A percentile compares a stretch with the other conserved stretches of the same genome.
Conservation (phyloP, 176 grass and related monocot genomes). For the Bothriochloa decipiens region DNA sequence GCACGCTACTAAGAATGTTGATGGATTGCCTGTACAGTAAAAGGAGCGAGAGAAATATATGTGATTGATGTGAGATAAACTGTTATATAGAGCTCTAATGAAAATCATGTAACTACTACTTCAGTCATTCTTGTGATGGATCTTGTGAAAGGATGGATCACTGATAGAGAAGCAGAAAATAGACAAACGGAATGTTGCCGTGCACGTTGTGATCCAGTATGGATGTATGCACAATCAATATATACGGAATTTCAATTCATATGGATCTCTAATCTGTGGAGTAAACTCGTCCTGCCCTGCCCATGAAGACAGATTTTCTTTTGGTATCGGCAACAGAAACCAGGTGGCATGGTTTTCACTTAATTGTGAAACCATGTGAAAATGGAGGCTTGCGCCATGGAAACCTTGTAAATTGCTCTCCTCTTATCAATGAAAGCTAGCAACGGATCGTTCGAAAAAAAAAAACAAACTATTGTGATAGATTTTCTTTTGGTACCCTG, state of each 20-base stretch:
- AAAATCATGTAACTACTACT: not conserved
- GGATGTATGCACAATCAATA: not conserved
- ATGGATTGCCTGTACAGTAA: constrained; percentile 77
- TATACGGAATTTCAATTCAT: not conserved
- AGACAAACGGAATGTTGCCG: not conserved
- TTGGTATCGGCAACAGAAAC: too few relatives aligned
- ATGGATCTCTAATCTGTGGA: not conserved
- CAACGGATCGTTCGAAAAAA: too few relatives aligned
- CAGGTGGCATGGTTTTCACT: too few relatives aligned
- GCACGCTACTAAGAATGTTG: constrained; percentile 75
- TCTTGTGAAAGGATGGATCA: not conserved
- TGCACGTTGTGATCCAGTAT: not conserved
- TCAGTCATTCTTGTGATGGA: not conserved
- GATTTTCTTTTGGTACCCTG: not conserved
- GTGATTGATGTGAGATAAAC: not conserved
- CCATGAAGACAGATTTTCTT: not conserved
- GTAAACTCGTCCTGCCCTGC: not conserved
- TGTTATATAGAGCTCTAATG: not conserved
- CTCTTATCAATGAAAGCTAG: too few relatives aligned
- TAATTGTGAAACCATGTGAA: too few relatives aligned
- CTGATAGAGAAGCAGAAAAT: not conserved
- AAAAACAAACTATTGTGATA: too few relatives aligned
- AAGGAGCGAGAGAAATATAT: not conserved
- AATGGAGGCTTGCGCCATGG: too few relatives aligned
- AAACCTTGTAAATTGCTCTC: too few relatives aligned